Conservation (phyloP, 345 rosid genomes). For the Boechera divaricarpa region DNA sequence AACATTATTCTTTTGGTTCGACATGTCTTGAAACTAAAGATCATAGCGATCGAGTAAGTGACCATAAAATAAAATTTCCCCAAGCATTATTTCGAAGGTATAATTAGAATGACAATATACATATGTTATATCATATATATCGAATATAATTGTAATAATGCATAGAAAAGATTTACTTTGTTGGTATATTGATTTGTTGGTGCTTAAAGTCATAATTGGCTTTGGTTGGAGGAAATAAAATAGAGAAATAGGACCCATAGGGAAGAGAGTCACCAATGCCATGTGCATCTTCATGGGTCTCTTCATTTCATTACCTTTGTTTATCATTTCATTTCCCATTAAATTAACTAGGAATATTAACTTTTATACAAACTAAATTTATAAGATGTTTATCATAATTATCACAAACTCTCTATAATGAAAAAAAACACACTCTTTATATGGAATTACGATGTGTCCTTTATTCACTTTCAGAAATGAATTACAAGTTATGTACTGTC, state of each 20-base stretch:
- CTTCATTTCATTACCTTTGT: conserved; percentile 53
- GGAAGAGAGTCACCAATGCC: conserved; percentile 54
- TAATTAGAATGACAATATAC: not conserved
- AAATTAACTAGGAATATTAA: conserved; percentile 4
- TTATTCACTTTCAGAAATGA: not conserved
- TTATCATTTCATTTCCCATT: conserved; percentile 11
- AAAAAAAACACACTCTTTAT: not conserved
- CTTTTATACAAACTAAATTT: conserved; percentile 22
- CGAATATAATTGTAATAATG: not conserved
- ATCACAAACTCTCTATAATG: not conserved
- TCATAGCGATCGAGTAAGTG: not conserved
- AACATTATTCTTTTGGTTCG: not conserved
- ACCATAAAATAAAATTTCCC: not conserved
- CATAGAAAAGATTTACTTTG: conserved; percentile 7
- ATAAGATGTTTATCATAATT: not conserved
- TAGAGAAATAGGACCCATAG: conserved; percentile 39
- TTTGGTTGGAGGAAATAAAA: conserved; percentile 38
- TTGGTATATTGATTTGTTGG: conserved; percentile 38
- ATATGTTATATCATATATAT: not conserved
- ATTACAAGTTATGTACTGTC: not conserved
- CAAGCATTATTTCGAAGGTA: not conserved
- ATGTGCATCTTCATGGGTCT: conserved; percentile 69
- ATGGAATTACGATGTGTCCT: not conserved
- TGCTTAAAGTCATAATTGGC: conserved; percentile 41
- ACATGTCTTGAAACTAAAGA: not conserved